These are phyloP conservation scores for Ogataea corticis DNA, from an alignment of 805 yeast genomes.

Conservation along the genomic window DNA sequence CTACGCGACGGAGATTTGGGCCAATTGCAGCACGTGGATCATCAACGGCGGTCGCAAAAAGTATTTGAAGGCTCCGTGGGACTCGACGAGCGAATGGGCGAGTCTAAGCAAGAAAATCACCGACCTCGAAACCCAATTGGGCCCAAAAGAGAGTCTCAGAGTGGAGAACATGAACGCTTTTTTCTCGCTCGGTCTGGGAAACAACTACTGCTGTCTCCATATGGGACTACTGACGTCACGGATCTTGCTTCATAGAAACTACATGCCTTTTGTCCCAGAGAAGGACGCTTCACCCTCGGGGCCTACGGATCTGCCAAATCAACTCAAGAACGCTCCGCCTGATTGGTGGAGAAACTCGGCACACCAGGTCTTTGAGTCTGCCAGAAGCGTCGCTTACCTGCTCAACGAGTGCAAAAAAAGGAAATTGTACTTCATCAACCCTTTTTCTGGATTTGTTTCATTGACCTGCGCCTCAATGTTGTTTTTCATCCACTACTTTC, in stretches of 20 bases:
- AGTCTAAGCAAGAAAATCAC: slow-evolving; percentile 8
- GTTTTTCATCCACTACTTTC: slow-evolving; percentile 10
- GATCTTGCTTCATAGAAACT: slow-evolving; percentile 13
- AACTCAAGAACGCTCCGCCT: slow-evolving; percentile 11
- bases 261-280: slow-evolving; percentile 19
- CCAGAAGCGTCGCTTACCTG: slow-evolving; percentile 7
- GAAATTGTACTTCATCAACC: slow-evolving; percentile 6
- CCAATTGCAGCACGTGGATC: slow-evolving; percentile 16
- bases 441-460: slow-evolving; percentile 14
- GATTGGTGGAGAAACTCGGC: slow-evolving; percentile 18
- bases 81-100: slow-evolving; percentile 13
- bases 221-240: slow-evolving; percentile 5
- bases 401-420: slow-evolving; percentile 9
- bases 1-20: slow-evolving; percentile 17
- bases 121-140: slow-evolving; percentile 11
- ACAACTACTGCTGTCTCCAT: slow-evolving; percentile 11
- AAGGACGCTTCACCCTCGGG: slow-evolving; percentile 13
- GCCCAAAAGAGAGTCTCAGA: slow-evolving; percentile 13
- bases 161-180: slow-evolving; percentile 12
- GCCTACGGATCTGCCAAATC: slow-evolving; percentile 5
- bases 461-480: slow-evolving; percentile 18
- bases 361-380: slow-evolving; percentile 8
- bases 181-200: slow-evolving; percentile 13
- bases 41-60: slow-evolving; percentile 8
- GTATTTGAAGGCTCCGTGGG: slow-evolving; percentile 15